A percentile compares a stretch with the other conserved stretches of the same genome.
These are phyloP conservation scores for Penicillium arizonense DNA, from an alignment of 495 filamentous ascomycete genomes.

Conservation along the genomic window DNA sequence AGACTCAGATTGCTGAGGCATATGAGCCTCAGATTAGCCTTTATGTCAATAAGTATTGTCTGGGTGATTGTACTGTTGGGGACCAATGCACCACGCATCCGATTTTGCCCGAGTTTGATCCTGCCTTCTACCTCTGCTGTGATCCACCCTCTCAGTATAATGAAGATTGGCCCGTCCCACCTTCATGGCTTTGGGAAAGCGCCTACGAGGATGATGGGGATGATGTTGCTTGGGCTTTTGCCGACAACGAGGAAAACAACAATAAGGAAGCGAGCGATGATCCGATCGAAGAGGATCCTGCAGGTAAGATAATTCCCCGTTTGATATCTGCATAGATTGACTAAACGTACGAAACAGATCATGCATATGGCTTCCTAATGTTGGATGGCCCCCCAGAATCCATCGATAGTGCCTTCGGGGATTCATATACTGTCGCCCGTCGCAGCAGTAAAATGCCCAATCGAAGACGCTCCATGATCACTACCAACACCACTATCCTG, in stretches of 20 bases:
- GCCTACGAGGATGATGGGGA: conserved; percentile 18
- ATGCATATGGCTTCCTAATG: conserved; percentile 37
- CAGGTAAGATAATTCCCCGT: too few relatives aligned
- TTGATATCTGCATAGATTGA: too few relatives aligned
- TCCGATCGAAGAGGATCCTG: too few relatives aligned
- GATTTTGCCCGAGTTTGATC: too few relatives aligned
- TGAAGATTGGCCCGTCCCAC: conserved; percentile 30
- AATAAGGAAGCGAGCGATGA: neutral
- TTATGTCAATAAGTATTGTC: too few relatives aligned
- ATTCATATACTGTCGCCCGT: conserved; percentile 2
- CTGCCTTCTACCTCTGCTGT: conserved; percentile 15
- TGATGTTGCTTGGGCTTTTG: conserved; percentile 14
- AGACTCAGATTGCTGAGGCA: too few relatives aligned
- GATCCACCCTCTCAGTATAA: conserved; percentile 22
- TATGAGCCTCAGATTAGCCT: too few relatives aligned
- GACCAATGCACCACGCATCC: too few relatives aligned
- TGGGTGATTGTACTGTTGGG: too few relatives aligned
- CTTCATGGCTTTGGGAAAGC: conserved; percentile 23
- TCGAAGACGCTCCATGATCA: conserved; percentile 21
- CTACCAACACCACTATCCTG: conserved; percentile 24
- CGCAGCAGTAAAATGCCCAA: conserved; percentile 9
- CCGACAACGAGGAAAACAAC: conserved; percentile 16
- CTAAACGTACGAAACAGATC: neutral
- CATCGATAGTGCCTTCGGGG: conserved; percentile 26
- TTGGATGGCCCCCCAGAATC: conserved; percentile 30